Conservation (phyloP, 768 basidiomycete species). For the Dendrothele bispora region DNA sequence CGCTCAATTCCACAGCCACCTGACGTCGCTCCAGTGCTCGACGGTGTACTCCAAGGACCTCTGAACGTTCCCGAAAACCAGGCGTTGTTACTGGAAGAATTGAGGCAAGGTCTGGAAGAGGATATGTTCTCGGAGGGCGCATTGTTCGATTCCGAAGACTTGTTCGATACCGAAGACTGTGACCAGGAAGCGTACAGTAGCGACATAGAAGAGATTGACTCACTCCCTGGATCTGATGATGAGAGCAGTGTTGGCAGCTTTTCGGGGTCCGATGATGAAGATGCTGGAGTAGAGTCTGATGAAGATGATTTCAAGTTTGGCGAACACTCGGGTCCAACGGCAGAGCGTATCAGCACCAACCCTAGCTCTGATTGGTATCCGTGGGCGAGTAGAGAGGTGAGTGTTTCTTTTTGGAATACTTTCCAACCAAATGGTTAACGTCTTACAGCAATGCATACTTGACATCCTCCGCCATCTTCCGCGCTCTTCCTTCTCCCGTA, state of each 20-base stretch:
- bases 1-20: background rate
- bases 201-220: background rate
- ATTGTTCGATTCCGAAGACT: too few relatives aligned
- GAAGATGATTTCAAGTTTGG: background rate
- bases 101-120: too few relatives aligned
- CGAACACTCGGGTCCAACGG: background rate
- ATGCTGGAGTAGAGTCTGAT: background rate
- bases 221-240: too few relatives aligned
- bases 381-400: slow-evolving; percentile 14
- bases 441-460: slow-evolving; percentile 24
- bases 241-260: too few relatives aligned
- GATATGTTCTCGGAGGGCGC: too few relatives aligned
- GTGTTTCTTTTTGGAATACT: slow-evolving; percentile 1
- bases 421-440: background rate
- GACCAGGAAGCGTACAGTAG: background rate
- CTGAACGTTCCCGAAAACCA: too few relatives aligned
- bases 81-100: too few relatives aligned
- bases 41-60: too few relatives aligned
- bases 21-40: too few relatives aligned
- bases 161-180: too few relatives aligned
- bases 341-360: background rate
- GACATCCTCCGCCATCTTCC: slow-evolving; percentile 32
- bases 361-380: background rate
- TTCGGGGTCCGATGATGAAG: background rate
- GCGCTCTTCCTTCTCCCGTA: slow-evolving; percentile 27